Conservation (phyloP, 108 stramenopile species). For the Hondaea fermentalgiana region DNA sequence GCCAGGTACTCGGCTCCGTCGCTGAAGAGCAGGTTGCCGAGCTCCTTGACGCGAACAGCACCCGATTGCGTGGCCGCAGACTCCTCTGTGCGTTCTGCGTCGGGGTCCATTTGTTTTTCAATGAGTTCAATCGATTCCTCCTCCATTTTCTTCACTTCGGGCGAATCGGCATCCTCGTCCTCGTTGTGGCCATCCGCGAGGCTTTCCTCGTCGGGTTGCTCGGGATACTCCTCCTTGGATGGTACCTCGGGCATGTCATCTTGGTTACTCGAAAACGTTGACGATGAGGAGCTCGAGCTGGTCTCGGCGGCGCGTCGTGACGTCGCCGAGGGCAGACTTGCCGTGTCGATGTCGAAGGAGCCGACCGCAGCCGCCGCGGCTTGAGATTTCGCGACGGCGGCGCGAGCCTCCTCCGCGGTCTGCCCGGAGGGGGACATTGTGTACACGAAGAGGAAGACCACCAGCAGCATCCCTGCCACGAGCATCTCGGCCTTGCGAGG, state of each 20-base stretch:
- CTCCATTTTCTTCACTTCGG: neutral
- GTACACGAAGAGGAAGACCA: neutral
- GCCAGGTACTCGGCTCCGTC: neutral
- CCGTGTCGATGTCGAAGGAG: neutral
- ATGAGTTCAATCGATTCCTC: neutral
- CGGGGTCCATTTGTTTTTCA: neutral
- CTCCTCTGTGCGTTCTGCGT: neutral
- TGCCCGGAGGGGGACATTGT: neutral
- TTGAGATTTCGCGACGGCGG: neutral
- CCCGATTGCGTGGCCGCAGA: neutral
- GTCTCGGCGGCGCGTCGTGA: no score
- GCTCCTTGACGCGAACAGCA: neutral
- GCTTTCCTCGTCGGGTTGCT: neutral
- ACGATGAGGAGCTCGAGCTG: no score
- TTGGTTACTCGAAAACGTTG: neutral
- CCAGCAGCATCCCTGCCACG: neutral
- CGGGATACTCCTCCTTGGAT: neutral
- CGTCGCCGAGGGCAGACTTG: neutral
- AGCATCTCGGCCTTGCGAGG: neutral
- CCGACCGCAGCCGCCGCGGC: neutral
- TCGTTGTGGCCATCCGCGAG: neutral
- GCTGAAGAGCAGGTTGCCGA: slow-evolving; percentile 16
- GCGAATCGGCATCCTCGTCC: neutral
- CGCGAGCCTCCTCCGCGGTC: neutral
- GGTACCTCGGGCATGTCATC: neutral